Evolutionary conservation across 306 rosid species (phyloP).

Genomic region (Coriaria nepalensis): DNA sequence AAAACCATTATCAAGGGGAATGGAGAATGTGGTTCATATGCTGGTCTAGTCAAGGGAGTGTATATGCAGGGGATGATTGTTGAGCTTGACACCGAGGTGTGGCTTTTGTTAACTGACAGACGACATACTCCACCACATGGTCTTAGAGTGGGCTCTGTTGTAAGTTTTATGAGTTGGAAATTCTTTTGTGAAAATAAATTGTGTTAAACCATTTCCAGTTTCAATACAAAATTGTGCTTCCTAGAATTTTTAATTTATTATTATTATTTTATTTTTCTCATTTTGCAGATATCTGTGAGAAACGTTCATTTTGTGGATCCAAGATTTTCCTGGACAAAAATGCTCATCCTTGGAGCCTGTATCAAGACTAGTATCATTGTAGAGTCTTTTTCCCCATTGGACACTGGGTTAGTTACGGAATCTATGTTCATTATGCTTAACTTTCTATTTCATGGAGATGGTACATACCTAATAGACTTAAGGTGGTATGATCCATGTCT

Average conservation of each 20-base stretch:
- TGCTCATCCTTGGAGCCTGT: conserved; percentile 80
- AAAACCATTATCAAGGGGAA: conserved; percentile 22
- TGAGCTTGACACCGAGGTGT: conserved; percentile 75
- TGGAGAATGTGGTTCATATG: conserved; percentile 57
- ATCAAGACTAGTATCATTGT: conserved; percentile 57
- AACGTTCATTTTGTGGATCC: conserved; percentile 77
- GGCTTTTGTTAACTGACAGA: conserved; percentile 74
- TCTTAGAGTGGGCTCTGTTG: conserved; percentile 69
- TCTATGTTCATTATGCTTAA: conserved; percentile 6
- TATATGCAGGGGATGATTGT: conserved; percentile 81
- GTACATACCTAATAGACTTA: no score
- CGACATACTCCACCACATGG: conserved; percentile 51
- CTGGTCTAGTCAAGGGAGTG: conserved; percentile 50
- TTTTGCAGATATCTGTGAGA: conserved; percentile 51
- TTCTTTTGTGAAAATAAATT: no score
- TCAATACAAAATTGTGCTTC: no score
- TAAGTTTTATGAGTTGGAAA: conserved; percentile 27
- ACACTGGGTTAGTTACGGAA: conserved; percentile 44
- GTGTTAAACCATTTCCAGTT: no score
- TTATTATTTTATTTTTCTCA: background rate
- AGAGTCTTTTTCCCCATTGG: conserved; percentile 66
- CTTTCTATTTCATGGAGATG: conserved; percentile 8
- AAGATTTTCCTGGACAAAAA: conserved; percentile 60
- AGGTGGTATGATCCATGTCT: no score
- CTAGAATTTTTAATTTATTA: background rate